Conservation (phyloP, 768 basidiomycete genomes). For the Termitomyces sp. region DNA sequence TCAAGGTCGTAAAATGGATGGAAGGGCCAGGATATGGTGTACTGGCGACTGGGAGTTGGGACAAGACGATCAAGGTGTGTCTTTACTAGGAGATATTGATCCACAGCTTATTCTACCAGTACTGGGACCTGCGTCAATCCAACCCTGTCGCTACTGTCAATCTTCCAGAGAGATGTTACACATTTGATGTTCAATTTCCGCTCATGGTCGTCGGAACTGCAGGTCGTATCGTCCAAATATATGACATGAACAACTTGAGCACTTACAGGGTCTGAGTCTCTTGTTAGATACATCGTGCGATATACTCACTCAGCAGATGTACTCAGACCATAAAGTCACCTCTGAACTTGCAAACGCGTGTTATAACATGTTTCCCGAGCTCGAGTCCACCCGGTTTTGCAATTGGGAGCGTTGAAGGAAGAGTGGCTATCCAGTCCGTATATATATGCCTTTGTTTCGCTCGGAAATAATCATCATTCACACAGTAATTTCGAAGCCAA, state of each 20-base stretch:
- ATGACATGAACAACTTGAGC: constrained; percentile 78
- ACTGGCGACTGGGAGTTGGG: constrained; percentile 94
- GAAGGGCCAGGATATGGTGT: constrained; percentile 72
- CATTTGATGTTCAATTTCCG: constrained; percentile 75
- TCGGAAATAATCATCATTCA: neutral
- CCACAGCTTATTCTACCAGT: constrained; percentile 40
- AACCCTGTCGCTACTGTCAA: constrained; percentile 73
- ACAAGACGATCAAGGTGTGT: constrained; percentile 89
- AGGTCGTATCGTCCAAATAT: constrained; percentile 86
- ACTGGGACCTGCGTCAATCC: constrained; percentile 84
- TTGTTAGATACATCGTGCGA: neutral
- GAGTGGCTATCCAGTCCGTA: constrained; percentile 74
- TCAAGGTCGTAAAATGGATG: constrained; percentile 79
- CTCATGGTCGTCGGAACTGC: constrained; percentile 91
- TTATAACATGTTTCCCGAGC: constrained; percentile 76
- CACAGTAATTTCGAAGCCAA: constrained; percentile 80
- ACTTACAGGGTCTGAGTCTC: constrained; percentile 51
- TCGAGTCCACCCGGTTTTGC: constrained; percentile 66
- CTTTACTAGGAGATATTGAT: neutral
- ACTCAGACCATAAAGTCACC: constrained; percentile 78
- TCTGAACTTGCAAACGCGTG: constrained; percentile 89
- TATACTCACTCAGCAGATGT: neutral
- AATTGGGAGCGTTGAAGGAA: constrained; percentile 82
- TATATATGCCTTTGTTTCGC: neutral
- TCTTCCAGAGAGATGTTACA: constrained; percentile 87